These are phyloP conservation scores for Geotrichum aggregatum DNA, from an alignment of 1,139 yeast species.

Conservation along the genomic window DNA sequence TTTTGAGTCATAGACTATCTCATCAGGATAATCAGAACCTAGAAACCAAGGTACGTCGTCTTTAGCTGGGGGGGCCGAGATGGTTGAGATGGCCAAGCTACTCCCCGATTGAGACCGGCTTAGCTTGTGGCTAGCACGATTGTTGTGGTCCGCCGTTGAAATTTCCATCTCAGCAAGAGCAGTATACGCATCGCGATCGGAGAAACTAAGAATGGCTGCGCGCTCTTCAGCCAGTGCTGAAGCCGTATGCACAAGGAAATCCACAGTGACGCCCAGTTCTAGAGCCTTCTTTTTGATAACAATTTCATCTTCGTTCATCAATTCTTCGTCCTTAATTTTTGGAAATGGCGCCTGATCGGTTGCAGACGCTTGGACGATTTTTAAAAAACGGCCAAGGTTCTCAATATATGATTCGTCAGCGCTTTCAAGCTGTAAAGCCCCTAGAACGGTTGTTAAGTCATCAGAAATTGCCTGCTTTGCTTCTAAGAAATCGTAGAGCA, in stretches of 20 bases:
- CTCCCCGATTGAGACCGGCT: constrained; percentile 10
- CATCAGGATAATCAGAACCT: constrained; percentile 72
- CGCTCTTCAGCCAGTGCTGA: constrained; percentile 21
- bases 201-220: constrained; percentile 17
- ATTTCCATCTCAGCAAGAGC: neutral
- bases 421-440: constrained; percentile 68
- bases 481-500: constrained; percentile 69
- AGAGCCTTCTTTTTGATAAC: constrained; percentile 19
- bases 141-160: neutral
- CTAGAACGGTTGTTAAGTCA: constrained; percentile 53
- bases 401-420: constrained; percentile 50
- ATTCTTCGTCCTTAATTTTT: neutral
- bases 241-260: constrained; percentile 19
- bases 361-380: constrained; percentile 16
- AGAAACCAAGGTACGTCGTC: constrained; percentile 66
- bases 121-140: constrained; percentile 12
- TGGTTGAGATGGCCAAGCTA: constrained; percentile 16
- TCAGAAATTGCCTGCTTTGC: constrained; percentile 72
- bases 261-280: constrained; percentile 22
- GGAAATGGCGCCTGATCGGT: neutral
- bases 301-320: constrained; percentile 8
- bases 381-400: constrained; percentile 27
- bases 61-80: constrained; percentile 21
- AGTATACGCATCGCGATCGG: neutral
- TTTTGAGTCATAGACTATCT: constrained; percentile 64